Conservation (phyloP, 2,329 filamentous ascomycete genomes). For the Tolypocladium album region DNA sequence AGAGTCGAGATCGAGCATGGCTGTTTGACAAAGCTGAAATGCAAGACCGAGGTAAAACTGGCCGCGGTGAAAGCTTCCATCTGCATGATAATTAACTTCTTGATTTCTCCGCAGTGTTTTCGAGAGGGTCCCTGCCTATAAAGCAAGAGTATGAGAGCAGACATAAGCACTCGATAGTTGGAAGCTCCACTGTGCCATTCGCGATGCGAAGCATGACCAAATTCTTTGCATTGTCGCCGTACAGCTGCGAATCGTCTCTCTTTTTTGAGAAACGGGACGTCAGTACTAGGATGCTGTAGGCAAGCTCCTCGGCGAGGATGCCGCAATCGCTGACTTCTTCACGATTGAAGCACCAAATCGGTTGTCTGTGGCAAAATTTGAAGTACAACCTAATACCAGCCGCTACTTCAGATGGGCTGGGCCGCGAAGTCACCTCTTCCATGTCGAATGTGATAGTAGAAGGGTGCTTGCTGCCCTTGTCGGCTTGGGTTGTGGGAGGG, state of each 20-base stretch:
- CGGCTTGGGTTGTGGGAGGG: slow-evolving; percentile 14
- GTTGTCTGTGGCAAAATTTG: slow-evolving; percentile 31
- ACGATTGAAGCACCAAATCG: slow-evolving; percentile 34
- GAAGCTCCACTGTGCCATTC: slow-evolving; percentile 36
- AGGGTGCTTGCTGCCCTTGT: slow-evolving; percentile 11
- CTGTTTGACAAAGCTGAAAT: slow-evolving; percentile 38
- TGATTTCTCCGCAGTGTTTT: background rate
- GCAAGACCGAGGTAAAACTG: slow-evolving; percentile 39
- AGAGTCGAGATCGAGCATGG: slow-evolving; percentile 33
- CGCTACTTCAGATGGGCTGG: slow-evolving; percentile 19
- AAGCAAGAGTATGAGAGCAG: slow-evolving; percentile 38
- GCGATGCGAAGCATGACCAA: slow-evolving; percentile 38
- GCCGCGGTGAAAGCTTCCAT: slow-evolving; percentile 36
- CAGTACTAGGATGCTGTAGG: slow-evolving; percentile 28
- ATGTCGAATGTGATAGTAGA: slow-evolving; percentile 15
- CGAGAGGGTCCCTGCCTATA: slow-evolving; percentile 24
- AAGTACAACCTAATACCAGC: slow-evolving; percentile 28
- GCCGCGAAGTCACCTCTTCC: slow-evolving; percentile 16
- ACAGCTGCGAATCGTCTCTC: slow-evolving; percentile 19
- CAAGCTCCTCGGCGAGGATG: slow-evolving; percentile 27
- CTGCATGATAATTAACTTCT: slow-evolving; percentile 15
- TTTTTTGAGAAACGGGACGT: slow-evolving; percentile 27
- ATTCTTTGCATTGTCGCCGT: slow-evolving; percentile 27
- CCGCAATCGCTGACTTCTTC: slow-evolving; percentile 24
- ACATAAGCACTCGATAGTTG: slow-evolving; percentile 39